These are phyloP conservation scores for Coemansia sp. DNA, from an alignment of 192 early-diverging fungal species.

Conservation along the genomic window DNA sequence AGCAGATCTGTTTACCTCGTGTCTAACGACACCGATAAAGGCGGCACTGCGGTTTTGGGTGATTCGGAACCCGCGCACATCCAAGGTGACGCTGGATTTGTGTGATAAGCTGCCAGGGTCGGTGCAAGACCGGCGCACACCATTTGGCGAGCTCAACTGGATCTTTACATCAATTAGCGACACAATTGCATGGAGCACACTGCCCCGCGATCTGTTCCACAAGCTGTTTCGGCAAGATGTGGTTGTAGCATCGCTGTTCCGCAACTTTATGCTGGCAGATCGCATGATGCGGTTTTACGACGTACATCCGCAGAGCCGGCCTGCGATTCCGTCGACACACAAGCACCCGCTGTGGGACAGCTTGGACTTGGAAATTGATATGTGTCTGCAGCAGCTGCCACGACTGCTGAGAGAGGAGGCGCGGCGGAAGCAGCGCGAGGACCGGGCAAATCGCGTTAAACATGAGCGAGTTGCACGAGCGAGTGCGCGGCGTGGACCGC, in stretches of 20 bases:
- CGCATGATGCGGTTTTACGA: constrained; percentile 93
- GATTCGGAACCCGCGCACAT: constrained; percentile 74
- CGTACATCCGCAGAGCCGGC: constrained; percentile 88
- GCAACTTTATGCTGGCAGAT: constrained; percentile 95
- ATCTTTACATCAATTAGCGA: constrained; percentile 98
- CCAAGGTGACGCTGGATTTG: constrained; percentile 69
- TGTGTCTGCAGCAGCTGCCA: constrained; percentile 89
- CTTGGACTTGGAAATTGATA: constrained; percentile 93
- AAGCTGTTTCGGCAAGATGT: constrained; percentile 91
- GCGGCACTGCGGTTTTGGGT: constrained; percentile 92
- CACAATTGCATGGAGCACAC: constrained; percentile 95
- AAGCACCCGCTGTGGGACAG: constrained; percentile 96
- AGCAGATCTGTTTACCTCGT: constrained; percentile 95
- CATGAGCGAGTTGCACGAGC: constrained; percentile 24
- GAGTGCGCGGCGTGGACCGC: constrained; percentile 13
- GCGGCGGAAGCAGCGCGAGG: constrained; percentile 29
- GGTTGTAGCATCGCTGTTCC: constrained; percentile 88
- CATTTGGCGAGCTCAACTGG: constrained; percentile 98
- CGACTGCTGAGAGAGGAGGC: constrained; percentile 59
- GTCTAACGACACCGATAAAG: constrained; percentile 93
- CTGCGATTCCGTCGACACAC: constrained; percentile 83
- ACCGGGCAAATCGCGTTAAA: constrained; percentile 21
- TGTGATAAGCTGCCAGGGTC: constrained; percentile 75
- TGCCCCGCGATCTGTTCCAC: constrained; percentile 87
- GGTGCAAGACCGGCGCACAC: constrained; percentile 86